phyloP scores from a whole-genome alignment of 1,284 basidiomycete species.

The Ceratobasidium theobromae region DNA sequence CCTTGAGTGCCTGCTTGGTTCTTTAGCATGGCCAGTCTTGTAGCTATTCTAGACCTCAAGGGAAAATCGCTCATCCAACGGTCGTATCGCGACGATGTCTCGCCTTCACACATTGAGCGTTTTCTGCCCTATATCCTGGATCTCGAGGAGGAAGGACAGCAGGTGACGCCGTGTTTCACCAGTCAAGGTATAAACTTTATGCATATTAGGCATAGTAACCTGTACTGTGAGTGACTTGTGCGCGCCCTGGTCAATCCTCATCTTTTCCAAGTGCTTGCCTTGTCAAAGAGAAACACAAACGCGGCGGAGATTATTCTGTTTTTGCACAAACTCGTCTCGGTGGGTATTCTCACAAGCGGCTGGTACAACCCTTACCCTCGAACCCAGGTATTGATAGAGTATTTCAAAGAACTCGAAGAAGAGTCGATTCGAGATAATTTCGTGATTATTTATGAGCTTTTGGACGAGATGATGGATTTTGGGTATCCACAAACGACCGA shows the following conservation, averaged over 20 bases:
- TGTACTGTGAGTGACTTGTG: slow-evolving; percentile 71
- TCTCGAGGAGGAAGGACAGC: slow-evolving; percentile 95
- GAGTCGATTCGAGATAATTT: slow-evolving; percentile 99
- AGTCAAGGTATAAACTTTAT: slow-evolving; percentile 95
- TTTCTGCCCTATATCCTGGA: slow-evolving; percentile 95
- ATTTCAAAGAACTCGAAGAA: slow-evolving; percentile 99
- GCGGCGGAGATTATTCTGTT: slow-evolving; percentile 97
- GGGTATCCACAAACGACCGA: slow-evolving; percentile 99
- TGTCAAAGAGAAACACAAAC: slow-evolving; percentile 96
- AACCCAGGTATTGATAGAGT: slow-evolving; percentile 87
- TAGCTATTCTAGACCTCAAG: slow-evolving; percentile 97
- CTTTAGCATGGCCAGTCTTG: slow-evolving; percentile 58
- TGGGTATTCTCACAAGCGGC: slow-evolving; percentile 39
- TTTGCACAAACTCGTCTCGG: slow-evolving; percentile 80
- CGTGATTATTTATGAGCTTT: slow-evolving; percentile 94
- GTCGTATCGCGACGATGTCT: slow-evolving; percentile 96
- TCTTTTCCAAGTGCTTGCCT: slow-evolving; percentile 72
- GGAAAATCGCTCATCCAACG: slow-evolving; percentile 98
- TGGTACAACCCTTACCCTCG: neutral
- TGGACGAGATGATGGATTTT: slow-evolving; percentile 99
- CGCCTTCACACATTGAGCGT: slow-evolving; percentile 83
- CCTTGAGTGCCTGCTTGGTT: no score
- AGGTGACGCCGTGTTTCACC: slow-evolving; percentile 94
- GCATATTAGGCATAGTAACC: slow-evolving; percentile 97
- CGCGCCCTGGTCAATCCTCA: neutral